Base-by-base conservation (phyloP, 1,284 basidiomycete species). In the Cutaneotrichosporon dermatis region DNA sequence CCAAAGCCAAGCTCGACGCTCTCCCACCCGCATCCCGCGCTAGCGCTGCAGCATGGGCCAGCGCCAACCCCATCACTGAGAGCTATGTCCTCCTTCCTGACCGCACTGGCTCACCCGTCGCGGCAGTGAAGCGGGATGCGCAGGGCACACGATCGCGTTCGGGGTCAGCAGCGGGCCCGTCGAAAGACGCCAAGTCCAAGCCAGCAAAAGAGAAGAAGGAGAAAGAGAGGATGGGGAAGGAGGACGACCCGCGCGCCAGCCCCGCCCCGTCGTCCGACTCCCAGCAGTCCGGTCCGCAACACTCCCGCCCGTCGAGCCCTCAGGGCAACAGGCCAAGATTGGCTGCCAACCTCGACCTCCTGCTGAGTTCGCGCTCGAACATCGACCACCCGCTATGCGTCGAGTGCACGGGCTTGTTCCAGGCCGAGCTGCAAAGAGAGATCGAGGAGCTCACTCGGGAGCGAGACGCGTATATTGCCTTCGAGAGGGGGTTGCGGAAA, bases 381-480 rank as follows among this genome's bases (percentile, higher is more conserved):
- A 84, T 96, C 54, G 91, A 95, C 75, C 95, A 99, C 76, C 96
- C 96, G 3, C 83, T 99, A 9, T 99, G 96, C 74, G 85, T 88
- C 1, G 92, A 96, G 71, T 99, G 96, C 76, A 92, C 93, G 2
- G 87, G 90, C 69, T 84, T 88, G 55, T 79, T 97, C 48, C 83
- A 95, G 48, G 82, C 82, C 4, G 85, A 86, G 37, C 84, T 98
- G 55, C 86, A 89, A 68, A 83, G 84, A 45, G 88, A 93, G 71
- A 83, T 97, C 10, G 91, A 96, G 59, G 90, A 96, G 77, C 87
- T 88, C 4, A 90, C 89, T 76, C 88, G 88, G 71, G 94, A 98
- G 71, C 81, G 92, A 51, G 94, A 98, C 69, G 90, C 92, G 0
- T 95, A 95, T 72, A 85, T 92, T 62, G 88, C 88, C 1, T 97